Conservation (phyloP, 2,329 filamentous ascomycete genomes). For the Phialophora tarda region DNA sequence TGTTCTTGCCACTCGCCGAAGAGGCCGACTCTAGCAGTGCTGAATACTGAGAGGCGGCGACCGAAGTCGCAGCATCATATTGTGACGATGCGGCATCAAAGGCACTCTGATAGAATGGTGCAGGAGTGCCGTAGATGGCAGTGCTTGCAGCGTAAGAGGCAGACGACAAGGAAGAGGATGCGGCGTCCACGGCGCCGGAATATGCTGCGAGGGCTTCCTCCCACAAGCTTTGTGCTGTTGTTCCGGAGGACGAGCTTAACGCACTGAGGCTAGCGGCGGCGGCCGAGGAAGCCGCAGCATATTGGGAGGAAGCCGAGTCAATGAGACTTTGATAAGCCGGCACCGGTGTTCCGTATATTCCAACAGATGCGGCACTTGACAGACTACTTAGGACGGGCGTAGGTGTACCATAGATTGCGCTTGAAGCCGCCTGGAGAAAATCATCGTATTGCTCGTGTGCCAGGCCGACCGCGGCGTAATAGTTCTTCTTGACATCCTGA, state of each 20-base stretch:
- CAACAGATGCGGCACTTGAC: constrained; percentile 58
- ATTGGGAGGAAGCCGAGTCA: constrained; percentile 54
- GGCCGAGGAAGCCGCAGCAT: constrained; percentile 67
- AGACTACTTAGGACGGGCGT: constrained; percentile 59
- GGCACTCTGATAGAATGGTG: constrained; percentile 45
- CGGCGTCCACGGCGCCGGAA: constrained; percentile 51
- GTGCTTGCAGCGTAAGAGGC: constrained; percentile 45
- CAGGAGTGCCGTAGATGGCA: constrained; percentile 42
- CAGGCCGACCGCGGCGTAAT: constrained; percentile 77
- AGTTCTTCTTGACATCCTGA: constrained; percentile 68
- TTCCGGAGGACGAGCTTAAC: constrained; percentile 58
- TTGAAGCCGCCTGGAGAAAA: constrained; percentile 74
- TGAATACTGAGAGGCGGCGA: constrained; percentile 51
- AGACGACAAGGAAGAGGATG: constrained; percentile 49
- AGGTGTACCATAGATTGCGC: constrained; percentile 69
- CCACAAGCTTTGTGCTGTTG: constrained; percentile 48
- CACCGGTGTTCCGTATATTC: constrained; percentile 58
- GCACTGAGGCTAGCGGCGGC: constrained; percentile 62
- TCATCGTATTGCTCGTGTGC: constrained; percentile 80
- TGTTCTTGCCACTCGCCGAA: constrained; percentile 44
- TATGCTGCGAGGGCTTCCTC: constrained; percentile 54
- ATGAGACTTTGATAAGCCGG: constrained; percentile 53
- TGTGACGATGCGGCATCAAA: constrained; percentile 46
- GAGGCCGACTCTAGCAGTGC: constrained; percentile 50
- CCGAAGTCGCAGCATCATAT: constrained; percentile 46